phyloP scores from a whole-genome alignment of 768 basidiomycete species.

The Pleurotus tuber-regium region DNA sequence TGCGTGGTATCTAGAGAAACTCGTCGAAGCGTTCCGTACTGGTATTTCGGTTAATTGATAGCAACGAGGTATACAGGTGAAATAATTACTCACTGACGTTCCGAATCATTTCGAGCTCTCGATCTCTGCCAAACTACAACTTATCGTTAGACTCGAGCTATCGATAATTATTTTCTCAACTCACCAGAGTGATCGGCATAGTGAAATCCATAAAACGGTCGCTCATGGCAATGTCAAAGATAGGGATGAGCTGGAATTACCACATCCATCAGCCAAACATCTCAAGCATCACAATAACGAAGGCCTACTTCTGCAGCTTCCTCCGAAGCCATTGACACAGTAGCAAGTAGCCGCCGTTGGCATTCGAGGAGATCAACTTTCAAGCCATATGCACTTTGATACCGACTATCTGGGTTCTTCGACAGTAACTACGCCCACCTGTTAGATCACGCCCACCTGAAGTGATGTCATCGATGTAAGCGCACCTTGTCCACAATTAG shows the following conservation, averaged over 20 bases:
- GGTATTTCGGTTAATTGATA: neutral
- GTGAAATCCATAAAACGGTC: conserved; percentile 73
- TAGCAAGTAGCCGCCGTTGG: conserved; percentile 58
- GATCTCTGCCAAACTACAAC: conserved; percentile 66
- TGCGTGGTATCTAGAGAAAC: conserved; percentile 55
- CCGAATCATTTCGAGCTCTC: conserved; percentile 64
- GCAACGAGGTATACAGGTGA: neutral
- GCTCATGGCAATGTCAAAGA: conserved; percentile 62
- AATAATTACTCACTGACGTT: conserved; percentile 52
- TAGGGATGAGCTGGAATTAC: conserved; percentile 56
- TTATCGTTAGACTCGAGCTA: too few species aligned
- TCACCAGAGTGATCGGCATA: conserved; percentile 62
- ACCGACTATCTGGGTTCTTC: conserved; percentile 66
- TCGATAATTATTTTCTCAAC: conserved; percentile 16
- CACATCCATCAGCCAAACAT: conserved; percentile 11
- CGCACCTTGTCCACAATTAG: conserved; percentile 65
- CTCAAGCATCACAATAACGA: neutral
- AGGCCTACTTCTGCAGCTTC: conserved; percentile 51
- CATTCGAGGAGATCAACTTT: conserved; percentile 68
- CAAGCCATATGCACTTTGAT: conserved; percentile 70
- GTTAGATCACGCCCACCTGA: conserved; percentile 10
- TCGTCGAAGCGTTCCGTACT: conserved; percentile 53
- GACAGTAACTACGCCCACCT: conserved; percentile 47
- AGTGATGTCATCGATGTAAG: neutral
- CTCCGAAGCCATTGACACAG: conserved; percentile 55